A percentile compares a stretch with the other conserved stretches of the same genome.
Conservation (phyloP, 192 early-diverging fungal genomes). For the Entomortierella beljakovae region DNA sequence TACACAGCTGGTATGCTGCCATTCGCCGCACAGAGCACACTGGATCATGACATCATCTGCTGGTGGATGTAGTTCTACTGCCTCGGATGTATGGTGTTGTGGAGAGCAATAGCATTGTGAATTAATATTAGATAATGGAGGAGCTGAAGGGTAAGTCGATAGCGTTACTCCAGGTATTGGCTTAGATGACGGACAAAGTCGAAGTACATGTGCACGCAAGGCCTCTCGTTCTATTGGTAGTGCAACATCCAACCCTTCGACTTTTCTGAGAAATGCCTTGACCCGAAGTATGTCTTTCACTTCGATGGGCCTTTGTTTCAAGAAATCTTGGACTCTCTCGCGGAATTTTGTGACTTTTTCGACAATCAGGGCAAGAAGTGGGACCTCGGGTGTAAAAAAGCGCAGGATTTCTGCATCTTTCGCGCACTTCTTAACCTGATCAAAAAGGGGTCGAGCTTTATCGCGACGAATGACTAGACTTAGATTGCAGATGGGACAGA, state of each 20-base stretch:
- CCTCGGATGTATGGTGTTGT: not conserved
- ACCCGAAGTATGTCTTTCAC: constrained; percentile 48
- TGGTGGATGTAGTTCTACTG: not conserved
- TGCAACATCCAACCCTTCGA: constrained; percentile 57
- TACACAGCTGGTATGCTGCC: constrained; percentile 75
- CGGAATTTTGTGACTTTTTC: constrained; percentile 6
- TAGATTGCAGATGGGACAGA: constrained; percentile 67
- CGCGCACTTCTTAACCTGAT: constrained; percentile 44
- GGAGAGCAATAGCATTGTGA: constrained; percentile 18
- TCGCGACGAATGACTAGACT: constrained; percentile 47
- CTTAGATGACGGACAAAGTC: constrained; percentile 24
- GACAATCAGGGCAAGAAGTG: constrained; percentile 21
- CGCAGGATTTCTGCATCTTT: constrained; percentile 54
- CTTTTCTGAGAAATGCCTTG: constrained; percentile 50
- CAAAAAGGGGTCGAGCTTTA: constrained; percentile 48
- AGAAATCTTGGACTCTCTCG: constrained; percentile 18
- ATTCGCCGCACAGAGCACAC: constrained; percentile 73
- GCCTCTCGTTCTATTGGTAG: constrained; percentile 55
- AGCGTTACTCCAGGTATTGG: constrained; percentile 9
- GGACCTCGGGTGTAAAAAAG: constrained; percentile 54
- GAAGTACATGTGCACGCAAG: constrained; percentile 53
- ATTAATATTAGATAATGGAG: constrained; percentile 12
- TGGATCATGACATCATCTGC: constrained; percentile 66
- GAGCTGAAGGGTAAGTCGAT: constrained; percentile 29
- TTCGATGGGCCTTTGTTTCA: constrained; percentile 18